Evolutionary conservation across 441 rosid species (phyloP).

Genomic region (Euphorbia schlechtendalii): DNA sequence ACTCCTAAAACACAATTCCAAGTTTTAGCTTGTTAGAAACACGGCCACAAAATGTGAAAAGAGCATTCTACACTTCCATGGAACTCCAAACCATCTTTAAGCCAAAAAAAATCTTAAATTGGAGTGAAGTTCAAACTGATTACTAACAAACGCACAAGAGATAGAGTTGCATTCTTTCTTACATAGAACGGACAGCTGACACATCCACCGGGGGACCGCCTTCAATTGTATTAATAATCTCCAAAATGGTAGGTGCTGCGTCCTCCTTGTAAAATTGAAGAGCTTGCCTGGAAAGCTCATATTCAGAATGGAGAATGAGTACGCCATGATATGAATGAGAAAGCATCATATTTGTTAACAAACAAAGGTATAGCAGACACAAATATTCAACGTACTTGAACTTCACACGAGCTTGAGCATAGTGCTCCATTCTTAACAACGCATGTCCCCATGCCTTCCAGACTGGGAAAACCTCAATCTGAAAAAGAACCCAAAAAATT

Average conservation of each 20-base stretch:
- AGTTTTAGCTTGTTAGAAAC: conserved; percentile 13
- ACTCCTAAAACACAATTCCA: background rate
- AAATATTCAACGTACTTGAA: conserved; percentile 59
- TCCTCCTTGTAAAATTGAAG: conserved; percentile 79
- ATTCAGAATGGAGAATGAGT: conserved; percentile 18
- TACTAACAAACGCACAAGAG: background rate
- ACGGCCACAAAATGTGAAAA: background rate
- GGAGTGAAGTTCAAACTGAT: conserved; percentile 9
- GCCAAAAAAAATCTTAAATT: background rate
- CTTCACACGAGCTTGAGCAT: conserved; percentile 93
- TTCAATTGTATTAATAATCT: conserved; percentile 90
- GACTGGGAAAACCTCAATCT: conserved; percentile 95
- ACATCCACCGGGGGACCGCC: conserved; percentile 98
- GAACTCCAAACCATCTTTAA: background rate
- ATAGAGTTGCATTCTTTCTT: conserved; percentile 29
- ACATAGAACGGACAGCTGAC: conserved; percentile 90
- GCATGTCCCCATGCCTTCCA: conserved; percentile 99
- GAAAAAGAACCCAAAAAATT: conserved; percentile 24
- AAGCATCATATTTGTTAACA: background rate
- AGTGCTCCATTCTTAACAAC: conserved; percentile 87
- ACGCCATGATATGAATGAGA: background rate
- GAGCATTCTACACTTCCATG: background rate
- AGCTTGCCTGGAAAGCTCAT: conserved; percentile 74
- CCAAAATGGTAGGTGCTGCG: conserved; percentile 60
- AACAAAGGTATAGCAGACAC: background rate